Evolutionary conservation across 805 yeast genomes (phyloP), one percentile per base, ranked within the genome.

Genomic region (Candida coleopterorum): DNA sequence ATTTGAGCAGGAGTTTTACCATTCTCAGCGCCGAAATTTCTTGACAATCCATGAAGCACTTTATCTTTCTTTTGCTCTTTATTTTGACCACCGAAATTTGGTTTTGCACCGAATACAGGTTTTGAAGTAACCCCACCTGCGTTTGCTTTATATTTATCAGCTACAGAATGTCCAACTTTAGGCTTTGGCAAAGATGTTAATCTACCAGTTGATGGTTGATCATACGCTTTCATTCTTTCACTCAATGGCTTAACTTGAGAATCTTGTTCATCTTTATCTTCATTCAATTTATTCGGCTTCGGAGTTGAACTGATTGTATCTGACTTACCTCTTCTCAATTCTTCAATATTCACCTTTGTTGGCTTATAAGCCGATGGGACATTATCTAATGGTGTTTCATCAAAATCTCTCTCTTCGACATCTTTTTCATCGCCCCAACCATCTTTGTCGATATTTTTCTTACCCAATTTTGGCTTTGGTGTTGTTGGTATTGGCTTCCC

Each of bases 1-100:
- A 85, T 51, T 63, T 88, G 96, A 20, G 96, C 96, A 17, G 97
- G 96, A 6, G 95, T 84, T 60, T 86, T 85, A 42, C 95, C 96
- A 42, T 72, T 75, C 43, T 74, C 74, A 37, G 81, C 64, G 43
- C 75, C 93, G 55, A 75, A 81, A 55, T 77, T 70, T 52, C 74
- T 67, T 20, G 76, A 70, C 34, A 78, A 62, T 26, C 86, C 90
- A 37, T 79, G 77, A 31, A 73, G 71, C 4, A 71, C 60, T 41
- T 73, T 70, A 18, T 69, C 69, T 16, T 63, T 60, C 35, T 62
- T 71, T 30, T 55, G 53, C 28, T 53, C 49, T 12, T 41, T 28
- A 11, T 52, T 32, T 15, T 44, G 34, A 4, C 64, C 38, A 17
- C 70, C 70, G 42, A 64, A 62, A 6, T 55, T 40, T 21, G 70